Evolutionary conservation across 495 filamentous ascomycete genomes (phyloP).

Genomic region (Podospora comata): DNA sequence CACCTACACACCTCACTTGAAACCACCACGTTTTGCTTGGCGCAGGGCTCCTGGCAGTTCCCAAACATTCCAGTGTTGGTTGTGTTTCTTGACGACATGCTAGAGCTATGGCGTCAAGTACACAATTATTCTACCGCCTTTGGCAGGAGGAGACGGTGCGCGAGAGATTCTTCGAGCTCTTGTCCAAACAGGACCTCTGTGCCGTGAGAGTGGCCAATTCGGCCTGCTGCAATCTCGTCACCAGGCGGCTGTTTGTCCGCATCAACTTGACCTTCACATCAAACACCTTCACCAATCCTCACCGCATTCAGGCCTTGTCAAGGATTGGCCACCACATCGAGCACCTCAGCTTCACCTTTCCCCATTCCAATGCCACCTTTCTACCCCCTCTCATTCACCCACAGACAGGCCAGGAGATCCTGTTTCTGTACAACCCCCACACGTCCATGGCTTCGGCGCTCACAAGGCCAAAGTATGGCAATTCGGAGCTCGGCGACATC

Average conservation of each 20-base stretch:
- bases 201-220: conserved; percentile 48
- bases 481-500: conserved; percentile 60
- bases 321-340: conserved; percentile 70
- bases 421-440: conserved; percentile 72
- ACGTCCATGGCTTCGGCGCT: conserved; percentile 46
- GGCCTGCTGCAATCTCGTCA: conserved; percentile 51
- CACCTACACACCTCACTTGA: background rate
- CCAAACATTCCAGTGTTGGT: background rate
- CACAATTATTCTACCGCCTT: conserved; percentile 51
- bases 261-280: conserved; percentile 63
- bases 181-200: conserved; percentile 50
- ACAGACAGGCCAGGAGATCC: conserved; percentile 63
- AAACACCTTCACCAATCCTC: conserved; percentile 65
- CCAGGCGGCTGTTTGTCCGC: conserved; percentile 51
- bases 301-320: conserved; percentile 63
- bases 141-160: conserved; percentile 52
- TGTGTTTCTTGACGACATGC: conserved; percentile 38
- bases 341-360: conserved; percentile 65
- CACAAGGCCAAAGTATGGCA: conserved; percentile 61
- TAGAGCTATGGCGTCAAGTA: conserved; percentile 46
- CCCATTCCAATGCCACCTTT: conserved; percentile 68
- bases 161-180: conserved; percentile 48
- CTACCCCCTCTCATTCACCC: conserved; percentile 72
- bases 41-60: background rate
- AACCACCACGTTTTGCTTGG: background rate